phyloP scores from a whole-genome alignment of 164 flowering plant species.

The Berberis vulgaris region DNA sequence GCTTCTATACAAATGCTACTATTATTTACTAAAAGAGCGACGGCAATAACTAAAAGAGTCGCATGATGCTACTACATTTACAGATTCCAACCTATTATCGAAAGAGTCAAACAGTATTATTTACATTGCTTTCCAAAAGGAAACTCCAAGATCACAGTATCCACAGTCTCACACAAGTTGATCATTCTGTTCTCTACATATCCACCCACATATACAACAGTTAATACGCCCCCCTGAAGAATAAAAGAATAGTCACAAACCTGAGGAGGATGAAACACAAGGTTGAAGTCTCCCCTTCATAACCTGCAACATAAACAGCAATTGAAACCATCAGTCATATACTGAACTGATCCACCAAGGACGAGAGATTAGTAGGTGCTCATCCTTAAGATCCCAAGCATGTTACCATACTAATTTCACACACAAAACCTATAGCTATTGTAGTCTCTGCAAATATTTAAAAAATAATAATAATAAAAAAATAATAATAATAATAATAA shows the following conservation, averaged over 20 bases:
- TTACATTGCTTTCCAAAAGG: constrained; percentile 15
- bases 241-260: constrained; percentile 45
- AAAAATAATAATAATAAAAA: too few species aligned
- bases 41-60: background rate
- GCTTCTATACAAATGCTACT: background rate
- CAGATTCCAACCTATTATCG: constrained; percentile 14
- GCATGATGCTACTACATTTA: constrained; percentile 6
- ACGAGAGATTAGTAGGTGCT: too few species aligned
- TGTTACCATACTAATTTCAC: too few species aligned
- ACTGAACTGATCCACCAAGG: too few species aligned
- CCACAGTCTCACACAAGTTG: constrained; percentile 12
- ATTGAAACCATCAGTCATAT: too few species aligned
- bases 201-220: constrained; percentile 23
- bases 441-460: too few species aligned
- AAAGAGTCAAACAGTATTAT: constrained; percentile 17
- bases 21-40: background rate
- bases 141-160: constrained; percentile 5
- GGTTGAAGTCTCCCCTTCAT: constrained; percentile 5
- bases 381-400: too few species aligned
- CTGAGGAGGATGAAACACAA: constrained; percentile 12
- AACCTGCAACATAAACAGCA: background rate
- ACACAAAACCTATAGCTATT: too few species aligned
- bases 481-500: too few species aligned
- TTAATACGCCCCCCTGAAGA: constrained; percentile 25
- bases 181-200: constrained; percentile 14